Base-by-base conservation (phyloP, 371 early-diverging fungal genomes). In the Rhizopus arrhizus region DNA sequence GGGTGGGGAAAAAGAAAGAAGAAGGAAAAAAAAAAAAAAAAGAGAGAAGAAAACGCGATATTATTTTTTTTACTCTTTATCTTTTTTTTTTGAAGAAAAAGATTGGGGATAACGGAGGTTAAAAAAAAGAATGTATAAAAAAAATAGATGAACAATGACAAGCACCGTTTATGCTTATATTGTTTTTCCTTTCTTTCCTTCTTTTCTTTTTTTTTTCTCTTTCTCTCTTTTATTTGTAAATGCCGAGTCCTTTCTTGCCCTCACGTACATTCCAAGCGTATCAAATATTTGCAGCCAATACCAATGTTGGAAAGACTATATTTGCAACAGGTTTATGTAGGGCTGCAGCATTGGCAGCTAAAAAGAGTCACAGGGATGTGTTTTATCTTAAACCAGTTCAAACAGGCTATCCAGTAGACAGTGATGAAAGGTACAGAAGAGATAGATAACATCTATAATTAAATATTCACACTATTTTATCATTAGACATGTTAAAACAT, bases 221-320 rank as follows among this genome's bases (percentile, higher is more conserved):
- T 53, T 46, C 46, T 56, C 50, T 59, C 53, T 28, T 56, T 53
- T 42, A 55, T 56, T 34, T 60, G 40, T 42, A 15, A 33, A 80
- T 81, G 81, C 74, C 78, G n/a, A 53, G 72, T 31, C 62, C 74
- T 48, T 74, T 72, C 51, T 65, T 72, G 22, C 84, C 84, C 3
- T 78, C 84, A 12, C 65, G 84, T 58, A 77, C 85, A 49, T 85
- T 87, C 68, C 86, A 87, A 65, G 82, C 85, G 11, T 85, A 85
- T 69, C 86, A 87, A 60, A 76, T 91, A 57, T 91, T 91, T 74
- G 83, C 89, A 3, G 89, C 92, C 45, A 93, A 93, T 68, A 93
- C 94, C 3, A 86, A 91, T 68, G 87, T 92, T 36, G 94, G 94
- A 38, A 93, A 93, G 78, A 93, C 94, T 1, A 76, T 93, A 32